Percentiles rank a stretch among this genome's conserved stretches.
Conservation (phyloP, 257 asterid species). For the Nemophila menziesii region DNA sequence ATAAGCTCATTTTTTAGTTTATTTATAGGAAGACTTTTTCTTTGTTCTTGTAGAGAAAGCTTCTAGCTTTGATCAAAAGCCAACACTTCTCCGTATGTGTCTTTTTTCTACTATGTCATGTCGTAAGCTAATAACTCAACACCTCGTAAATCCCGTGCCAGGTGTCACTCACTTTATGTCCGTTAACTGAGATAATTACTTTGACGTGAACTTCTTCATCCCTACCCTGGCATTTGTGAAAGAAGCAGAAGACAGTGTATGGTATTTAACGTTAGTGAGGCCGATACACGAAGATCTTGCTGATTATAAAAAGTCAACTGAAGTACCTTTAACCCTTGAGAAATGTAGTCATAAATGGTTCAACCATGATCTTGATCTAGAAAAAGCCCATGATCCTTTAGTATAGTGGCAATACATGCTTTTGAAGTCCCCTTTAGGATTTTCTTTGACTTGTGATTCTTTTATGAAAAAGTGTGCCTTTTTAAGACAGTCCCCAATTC, state of each 20-base stretch:
- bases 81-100: constrained; percentile 81
- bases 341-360: constrained; percentile 10
- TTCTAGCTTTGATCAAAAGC: no score
- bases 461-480: constrained; percentile 7
- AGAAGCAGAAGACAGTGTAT: constrained; percentile 17
- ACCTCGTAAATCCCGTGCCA: constrained; percentile 91
- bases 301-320: no score
- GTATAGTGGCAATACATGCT: constrained; percentile 12
- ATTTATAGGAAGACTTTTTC: constrained; percentile 72
- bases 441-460: constrained; percentile 11
- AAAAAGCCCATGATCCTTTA: constrained; percentile 15
- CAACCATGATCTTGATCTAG: constrained; percentile 16
- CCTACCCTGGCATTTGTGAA: constrained; percentile 37
- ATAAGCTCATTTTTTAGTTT: no score
- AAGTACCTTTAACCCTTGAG: constrained; percentile 11
- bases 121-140: constrained; percentile 92
- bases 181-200: no score
- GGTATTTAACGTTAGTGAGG: no score
- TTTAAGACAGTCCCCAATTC: constrained; percentile 2
- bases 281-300: no score
- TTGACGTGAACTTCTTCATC: constrained; percentile 32
- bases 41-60: constrained; percentile 88
- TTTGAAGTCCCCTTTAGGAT: constrained; percentile 6
- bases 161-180: constrained; percentile 96
- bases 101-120: constrained; percentile 96